Conservation (phyloP, 192 early-diverging fungal genomes). For the Linnemannia schmuckeri region DNA sequence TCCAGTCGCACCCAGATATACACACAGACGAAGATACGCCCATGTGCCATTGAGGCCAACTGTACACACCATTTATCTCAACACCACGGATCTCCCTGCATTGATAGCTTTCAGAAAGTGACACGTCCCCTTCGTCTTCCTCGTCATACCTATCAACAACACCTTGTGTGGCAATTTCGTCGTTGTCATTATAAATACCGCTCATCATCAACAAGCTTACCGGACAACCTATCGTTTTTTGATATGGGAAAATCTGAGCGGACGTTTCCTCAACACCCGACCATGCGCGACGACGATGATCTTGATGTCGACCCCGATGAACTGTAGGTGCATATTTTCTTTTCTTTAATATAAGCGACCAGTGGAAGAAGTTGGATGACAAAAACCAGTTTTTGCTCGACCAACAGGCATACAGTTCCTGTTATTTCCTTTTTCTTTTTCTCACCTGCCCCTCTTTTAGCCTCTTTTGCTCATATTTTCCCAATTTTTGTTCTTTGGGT, state of each 20-base stretch:
- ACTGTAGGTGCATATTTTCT: constrained; percentile 17
- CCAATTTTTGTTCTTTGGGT: neutral
- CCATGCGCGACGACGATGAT: constrained; percentile 29
- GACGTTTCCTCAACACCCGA: constrained; percentile 11
- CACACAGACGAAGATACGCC: neutral
- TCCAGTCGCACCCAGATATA: neutral
- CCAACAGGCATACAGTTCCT: neutral
- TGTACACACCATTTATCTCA: neutral
- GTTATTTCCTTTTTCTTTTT: neutral
- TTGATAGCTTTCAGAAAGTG: neutral
- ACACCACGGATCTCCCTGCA: neutral
- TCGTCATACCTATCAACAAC: neutral
- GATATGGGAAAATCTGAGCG: constrained; percentile 34
- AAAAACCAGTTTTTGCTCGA: neutral
- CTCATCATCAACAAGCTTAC: neutral
- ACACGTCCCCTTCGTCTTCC: neutral
- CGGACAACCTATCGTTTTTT: neutral
- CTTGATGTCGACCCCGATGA: constrained; percentile 28
- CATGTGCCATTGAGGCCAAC: neutral
- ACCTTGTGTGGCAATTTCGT: neutral
- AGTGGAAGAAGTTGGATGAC: neutral
- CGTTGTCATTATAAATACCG: neutral
- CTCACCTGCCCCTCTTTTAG: neutral
- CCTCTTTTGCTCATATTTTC: neutral
- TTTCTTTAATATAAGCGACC: neutral